Evolutionary conservation across 2,329 filamentous ascomycete genomes (phyloP), one percentile per base, ranked within the genome.

Genomic region (Epichloe coenophiala): DNA sequence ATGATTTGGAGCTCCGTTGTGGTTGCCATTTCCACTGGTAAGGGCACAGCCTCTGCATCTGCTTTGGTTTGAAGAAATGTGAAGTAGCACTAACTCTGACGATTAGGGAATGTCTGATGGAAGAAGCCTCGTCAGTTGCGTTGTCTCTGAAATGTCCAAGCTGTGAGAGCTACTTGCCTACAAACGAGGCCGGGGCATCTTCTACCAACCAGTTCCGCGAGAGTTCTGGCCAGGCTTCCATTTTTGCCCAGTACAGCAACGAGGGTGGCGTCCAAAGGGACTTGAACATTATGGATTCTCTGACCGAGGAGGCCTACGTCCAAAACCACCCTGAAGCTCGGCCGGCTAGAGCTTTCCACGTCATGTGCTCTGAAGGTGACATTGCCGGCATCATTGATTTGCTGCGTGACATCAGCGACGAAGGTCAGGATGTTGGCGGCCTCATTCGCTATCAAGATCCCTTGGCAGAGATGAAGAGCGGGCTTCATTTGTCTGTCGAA

Each of bases 11-110:
- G 53, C 69, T 86, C 43, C 65, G 71, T 48, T 93, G 87, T 62
- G 78, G 77, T 54, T 88, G 86, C 61, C 86, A 90, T 65, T 90
- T 86, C 65, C 87, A 93, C 71, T 91, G 86, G 83, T 83, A 73
- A 37, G 35, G 4, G 9, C 27, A 21, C n/a, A 12, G 11, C 31
- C 15, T 8, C 15, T 5, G 38, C 2, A 36, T 38, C n/a, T n/a
- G 33, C 37, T 7, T 37, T 13, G 19, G n/a, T 47, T 6, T 33
- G 37, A 15, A 35, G 6, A 21, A 8, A 9, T 8, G 7, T 12
- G 47, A 42, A 35, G 19, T 35, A n/a, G 39, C 43, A 49, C 37
- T 49, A 31, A 44, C 55, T 37, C 40, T 23, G n/a, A 8, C 4
- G 11, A 21, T 27, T 50, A 84, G 80, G 85, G 81, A 90, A 70